Base-by-base conservation (phyloP, 2,329 filamentous ascomycete genomes). In the Madurella fahalii region DNA sequence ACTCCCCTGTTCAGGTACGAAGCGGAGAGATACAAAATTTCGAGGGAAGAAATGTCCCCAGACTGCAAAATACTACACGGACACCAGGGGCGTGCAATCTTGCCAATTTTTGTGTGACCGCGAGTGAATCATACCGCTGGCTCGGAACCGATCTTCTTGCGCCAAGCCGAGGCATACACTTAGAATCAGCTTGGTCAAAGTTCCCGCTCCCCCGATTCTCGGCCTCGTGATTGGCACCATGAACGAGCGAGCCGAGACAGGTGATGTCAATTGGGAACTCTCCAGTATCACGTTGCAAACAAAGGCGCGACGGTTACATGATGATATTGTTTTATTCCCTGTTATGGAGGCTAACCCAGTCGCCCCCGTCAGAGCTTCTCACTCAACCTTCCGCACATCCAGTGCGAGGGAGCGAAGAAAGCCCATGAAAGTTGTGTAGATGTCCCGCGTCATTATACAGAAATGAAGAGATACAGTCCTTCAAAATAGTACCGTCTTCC, bases 51-150 rank as follows among this genome's bases (percentile, higher is more conserved):
- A 9, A 11, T 4, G 4, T 11, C 9, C 52, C 40, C 41, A 37
- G 47, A 54, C 41, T 20, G 39, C 34, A n/a, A 17, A 11, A 9
- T 43, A 4, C 4, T 41, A 34, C 3, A 2, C 12, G 5, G 15
- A 50, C 47, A 2, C 52, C 47, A 25, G 9, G 37, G 39, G 4
- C 12, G 15, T 9, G 15, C 15, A 15, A 25, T 52, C 2, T 37
- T 9, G 4, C 11, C 34, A 37, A 15, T 4, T 37, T 34, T 11
- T 5, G 34, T 25, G 25, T 25, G 25, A 25, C 25, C 25, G 34
- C 11, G 34, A 12, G 53, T 58, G 57, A 58, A 58, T 58, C 57
- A 58, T 58, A 54, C 57, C 57, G 50, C 37, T 40, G 30, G 17
- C 41, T 54, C 53, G 53, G 57, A 50, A 58, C 47, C 57, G 57